Conservation (phyloP, 2,329 filamentous ascomycete genomes). For the Arthrobotrys sinensis region DNA sequence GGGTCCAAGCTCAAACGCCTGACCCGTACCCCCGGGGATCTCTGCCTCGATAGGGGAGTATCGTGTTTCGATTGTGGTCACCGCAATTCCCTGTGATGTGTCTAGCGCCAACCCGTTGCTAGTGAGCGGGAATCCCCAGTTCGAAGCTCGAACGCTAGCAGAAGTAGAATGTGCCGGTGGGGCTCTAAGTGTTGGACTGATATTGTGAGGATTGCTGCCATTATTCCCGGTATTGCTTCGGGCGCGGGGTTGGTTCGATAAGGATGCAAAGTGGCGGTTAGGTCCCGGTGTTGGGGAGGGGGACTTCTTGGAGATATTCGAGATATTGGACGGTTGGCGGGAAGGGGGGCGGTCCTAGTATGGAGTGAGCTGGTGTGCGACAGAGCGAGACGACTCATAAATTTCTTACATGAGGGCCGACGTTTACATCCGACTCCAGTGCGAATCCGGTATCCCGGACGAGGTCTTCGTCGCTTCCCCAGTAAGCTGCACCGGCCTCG, state of each 20-base stretch:
- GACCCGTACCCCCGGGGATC: constrained; percentile 33
- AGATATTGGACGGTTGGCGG: constrained; percentile 42
- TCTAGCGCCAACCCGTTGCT: constrained; percentile 41
- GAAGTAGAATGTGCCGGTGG: constrained; percentile 53
- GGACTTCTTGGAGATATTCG: constrained; percentile 31
- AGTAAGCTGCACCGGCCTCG: constrained; percentile 69
- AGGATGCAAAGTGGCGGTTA: constrained; percentile 47
- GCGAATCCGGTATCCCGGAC: constrained; percentile 80
- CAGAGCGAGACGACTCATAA: neutral
- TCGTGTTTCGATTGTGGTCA: constrained; percentile 54
- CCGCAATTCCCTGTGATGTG: constrained; percentile 40
- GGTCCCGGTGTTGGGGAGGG: constrained; percentile 25
- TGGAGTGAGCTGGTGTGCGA: constrained; percentile 4
- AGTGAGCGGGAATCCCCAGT: constrained; percentile 55
- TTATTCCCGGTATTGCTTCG: constrained; percentile 34
- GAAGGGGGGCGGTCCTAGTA: constrained; percentile 51
- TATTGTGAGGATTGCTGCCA: constrained; percentile 7
- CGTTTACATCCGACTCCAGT: constrained; percentile 43
- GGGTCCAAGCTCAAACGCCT: constrained; percentile 50
- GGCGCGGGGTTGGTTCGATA: constrained; percentile 40
- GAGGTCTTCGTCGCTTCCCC: constrained; percentile 93
- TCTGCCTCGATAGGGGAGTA: constrained; percentile 49
- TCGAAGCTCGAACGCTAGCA: constrained; percentile 45
- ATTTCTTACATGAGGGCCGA: constrained; percentile 43
- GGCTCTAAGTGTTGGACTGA: constrained; percentile 30